phyloP scores from a whole-genome alignment of 164 flowering plant species.

The Pachysandra terminalis region DNA sequence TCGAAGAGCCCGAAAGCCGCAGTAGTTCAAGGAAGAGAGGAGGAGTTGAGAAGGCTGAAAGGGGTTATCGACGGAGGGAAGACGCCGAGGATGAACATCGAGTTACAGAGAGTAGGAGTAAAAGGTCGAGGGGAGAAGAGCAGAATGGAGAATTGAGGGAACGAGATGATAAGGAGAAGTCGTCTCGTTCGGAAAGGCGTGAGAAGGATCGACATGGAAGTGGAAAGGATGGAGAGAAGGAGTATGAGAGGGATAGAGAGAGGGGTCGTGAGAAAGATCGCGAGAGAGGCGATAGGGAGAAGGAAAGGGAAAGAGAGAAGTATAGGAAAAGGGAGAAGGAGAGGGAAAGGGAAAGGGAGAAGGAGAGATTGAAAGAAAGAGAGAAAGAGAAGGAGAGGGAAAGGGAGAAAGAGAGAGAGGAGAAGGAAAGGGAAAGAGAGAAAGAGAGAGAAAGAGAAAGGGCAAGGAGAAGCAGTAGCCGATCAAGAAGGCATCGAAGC shows the following conservation, averaged over 20 bases:
- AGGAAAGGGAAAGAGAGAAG: constrained; percentile 12
- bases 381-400: constrained; percentile 14
- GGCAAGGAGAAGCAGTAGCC: constrained; percentile 35
- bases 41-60: constrained; percentile 33
- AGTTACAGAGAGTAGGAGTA: constrained; percentile 28
- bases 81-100: constrained; percentile 22
- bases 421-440: constrained; percentile 1
- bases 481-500: constrained; percentile 26
- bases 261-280: constrained; percentile 7
- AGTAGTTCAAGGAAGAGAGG: constrained; percentile 26
- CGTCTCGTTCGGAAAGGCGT: constrained; percentile 24
- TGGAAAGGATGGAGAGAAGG: constrained; percentile 29
- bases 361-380: constrained; percentile 14
- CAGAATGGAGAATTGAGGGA: constrained; percentile 31
- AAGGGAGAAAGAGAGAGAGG: constrained; percentile 13
- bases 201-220: constrained; percentile 36
- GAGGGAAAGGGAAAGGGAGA: constrained; percentile 8
- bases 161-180: constrained; percentile 24
- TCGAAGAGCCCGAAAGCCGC: constrained; percentile 48
- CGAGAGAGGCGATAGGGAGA: constrained; percentile 10
- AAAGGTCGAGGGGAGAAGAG: constrained; percentile 45
- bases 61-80: constrained; percentile 49
- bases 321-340: constrained; percentile 20
- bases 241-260: constrained; percentile 19
- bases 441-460: constrained; percentile 22